A percentile compares a stretch with the other conserved stretches of the same genome.
phyloP scores from a whole-genome alignment of 2,329 filamentous ascomycete species.

The Myriosclerotinia scirpicola region DNA sequence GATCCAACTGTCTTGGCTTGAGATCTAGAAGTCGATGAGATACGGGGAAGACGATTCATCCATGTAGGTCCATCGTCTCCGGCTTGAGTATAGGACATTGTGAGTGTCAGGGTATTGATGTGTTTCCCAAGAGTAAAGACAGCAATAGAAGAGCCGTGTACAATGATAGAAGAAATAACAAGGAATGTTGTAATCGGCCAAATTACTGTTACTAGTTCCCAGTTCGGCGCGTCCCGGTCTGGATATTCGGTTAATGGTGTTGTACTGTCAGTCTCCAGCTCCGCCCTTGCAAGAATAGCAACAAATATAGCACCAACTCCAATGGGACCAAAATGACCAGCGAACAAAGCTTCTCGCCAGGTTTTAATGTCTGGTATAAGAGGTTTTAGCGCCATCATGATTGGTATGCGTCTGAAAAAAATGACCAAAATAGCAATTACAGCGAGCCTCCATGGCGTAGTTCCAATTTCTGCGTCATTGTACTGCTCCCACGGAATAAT shows the following conservation, averaged over 20 bases:
- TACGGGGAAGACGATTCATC: constrained; percentile 87
- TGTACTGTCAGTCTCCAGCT: constrained; percentile 71
- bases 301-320: constrained; percentile 96
- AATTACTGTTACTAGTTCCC: constrained; percentile 76
- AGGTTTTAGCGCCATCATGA: constrained; percentile 90
- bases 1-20: constrained; percentile 81
- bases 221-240: constrained; percentile 52
- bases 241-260: constrained; percentile 70
- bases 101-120: constrained; percentile 93
- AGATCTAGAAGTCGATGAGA: constrained; percentile 69
- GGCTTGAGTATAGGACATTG: constrained; percentile 91
- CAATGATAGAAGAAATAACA: constrained; percentile 89
- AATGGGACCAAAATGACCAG: constrained; percentile 96
- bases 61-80: constrained; percentile 86
- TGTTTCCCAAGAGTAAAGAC: constrained; percentile 97
- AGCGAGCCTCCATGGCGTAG: constrained; percentile 86
- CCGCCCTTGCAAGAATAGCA: constrained; percentile 88
- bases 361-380: constrained; percentile 96
- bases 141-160: constrained; percentile 96
- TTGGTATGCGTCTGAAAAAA: constrained; percentile 90
- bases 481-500: constrained; percentile 96
- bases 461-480: constrained; percentile 71
- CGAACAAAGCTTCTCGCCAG: constrained; percentile 95
- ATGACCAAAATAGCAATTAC: constrained; percentile 92
- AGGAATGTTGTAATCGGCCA: constrained; percentile 96